Evolutionary conservation across 805 yeast species (phyloP), one percentile per base, ranked within the genome.

Genomic region (Kuraishia piskuri): DNA sequence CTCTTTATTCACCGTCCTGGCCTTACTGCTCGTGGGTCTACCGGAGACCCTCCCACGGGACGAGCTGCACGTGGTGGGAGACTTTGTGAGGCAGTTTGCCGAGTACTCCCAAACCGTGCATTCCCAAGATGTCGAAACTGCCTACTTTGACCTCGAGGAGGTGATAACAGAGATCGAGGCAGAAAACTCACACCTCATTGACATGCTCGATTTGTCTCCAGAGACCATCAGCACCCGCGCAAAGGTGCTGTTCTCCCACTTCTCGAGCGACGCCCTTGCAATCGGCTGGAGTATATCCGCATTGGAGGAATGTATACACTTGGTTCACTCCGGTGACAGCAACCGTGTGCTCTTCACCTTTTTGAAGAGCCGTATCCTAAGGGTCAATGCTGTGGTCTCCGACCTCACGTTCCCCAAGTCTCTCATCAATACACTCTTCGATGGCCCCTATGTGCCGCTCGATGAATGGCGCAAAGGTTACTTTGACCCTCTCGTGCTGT

Each of bases 361-460:
- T 51, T 58, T 62, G 14, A 62, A 60, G 47, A 52, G 62, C 3
- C 55, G 64, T 20, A 52, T 64, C 2, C 24, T 63, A 12, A 55
- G 51, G 44, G 26, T 59, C 1, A 65, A 65, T 26, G 47, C 52
- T 17, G 50, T 60, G 2, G 52, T 58, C 3, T 51, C 56, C 5
- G 54, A 54, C n/a, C 53, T 58, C 26, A 22, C 51, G 1, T 46
- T 56, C 17, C 48, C 50, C 23, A 53, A 62, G 1, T 22, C 45
- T 1, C 55, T 53, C 2, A 50, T 64, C 19, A 50, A 55, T 2
- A 48, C 37, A 14, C 65, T 69, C 68, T 37, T 64, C 22, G 20
- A 26, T 5, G 59, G 59, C 5, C 58, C 61, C 44, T 63, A 61
- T 24, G 47, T 19, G 3, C 69, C 71, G 1, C 24, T 66, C 9